Base-by-base conservation (phyloP, 148 eudicot species). In the Camellia lanceoleosa region DNA sequence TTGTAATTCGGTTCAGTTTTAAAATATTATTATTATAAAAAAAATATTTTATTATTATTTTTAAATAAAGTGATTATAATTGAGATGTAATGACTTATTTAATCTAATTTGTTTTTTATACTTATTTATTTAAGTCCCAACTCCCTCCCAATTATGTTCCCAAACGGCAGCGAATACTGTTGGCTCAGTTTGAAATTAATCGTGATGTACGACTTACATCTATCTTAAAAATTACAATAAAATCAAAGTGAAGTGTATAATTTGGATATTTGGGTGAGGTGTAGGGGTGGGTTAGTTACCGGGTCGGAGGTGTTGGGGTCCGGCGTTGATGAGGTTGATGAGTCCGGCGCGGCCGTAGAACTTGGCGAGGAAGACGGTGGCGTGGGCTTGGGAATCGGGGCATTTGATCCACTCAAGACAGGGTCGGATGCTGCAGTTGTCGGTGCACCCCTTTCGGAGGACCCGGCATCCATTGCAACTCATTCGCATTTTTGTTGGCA, bases 321-420 rank as follows among this genome's bases (percentile, higher is more conserved):
- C 97, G 62, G 92, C 85, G 83, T 88, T 89, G 82, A 94, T 77
- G 82, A 92, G 96, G 80, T 94, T 94, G 52, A 92, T 75, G 55
- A 94, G 91, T 1, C 98, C 98, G 30, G 98, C 98, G 6, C 96
- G 94, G 70, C 98, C 98, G 71, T 94, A 94, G 75, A 94, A 94
- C 76, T 94, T 94, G n/a, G 98, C 96, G 5, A 94, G 89, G 47
- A 94, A 94, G 75, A 94, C 89, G 47, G 98, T 94, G 75, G 98
- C 98, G 78, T 92, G 80, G n/a, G 94, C 92, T 71, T 94, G 98
- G 0, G 94, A 89, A 3, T 92, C 94, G 4, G 92, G 80, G 30
- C 83, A 80, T 6, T 86, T 86, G 15, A 94, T 92, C 98, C 98
- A 94, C 5, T 94, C 85, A 19, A 94, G 85, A 70, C 98, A 94